These are phyloP conservation scores for Phytophthora litchii DNA, from an alignment of 352 stramenopile species.

Conservation along the genomic window DNA sequence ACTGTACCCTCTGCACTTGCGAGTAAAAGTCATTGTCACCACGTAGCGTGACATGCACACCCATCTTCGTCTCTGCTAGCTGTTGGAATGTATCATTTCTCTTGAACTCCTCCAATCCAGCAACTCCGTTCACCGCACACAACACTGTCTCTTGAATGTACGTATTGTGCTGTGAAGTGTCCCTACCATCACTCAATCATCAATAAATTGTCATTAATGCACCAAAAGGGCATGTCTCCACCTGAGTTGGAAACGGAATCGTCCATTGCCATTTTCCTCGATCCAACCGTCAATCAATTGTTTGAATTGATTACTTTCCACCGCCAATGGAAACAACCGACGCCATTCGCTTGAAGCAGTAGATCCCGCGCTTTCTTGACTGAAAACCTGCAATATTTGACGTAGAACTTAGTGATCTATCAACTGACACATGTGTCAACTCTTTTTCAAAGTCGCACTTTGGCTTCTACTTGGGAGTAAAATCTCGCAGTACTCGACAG, in stretches of 20 bases:
- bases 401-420: not conserved
- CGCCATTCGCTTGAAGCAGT: slow-evolving; percentile 10
- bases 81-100: slow-evolving; percentile 31
- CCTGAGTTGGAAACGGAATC: slow-evolving; percentile 43
- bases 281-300: slow-evolving; percentile 54
- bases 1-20: slow-evolving; percentile 67
- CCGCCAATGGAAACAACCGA: slow-evolving; percentile 41
- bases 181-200: slow-evolving; percentile 19
- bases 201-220: not conserved
- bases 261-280: slow-evolving; percentile 16
- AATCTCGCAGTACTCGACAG: slow-evolving; percentile 93
- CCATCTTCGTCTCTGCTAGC: slow-evolving; percentile 20
- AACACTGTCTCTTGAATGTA: slow-evolving; percentile 94
- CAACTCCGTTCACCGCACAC: slow-evolving; percentile 65
- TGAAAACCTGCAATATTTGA: slow-evolving; percentile 12
- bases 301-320: slow-evolving; percentile 93
- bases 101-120: slow-evolving; percentile 38
- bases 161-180: slow-evolving; percentile 66
- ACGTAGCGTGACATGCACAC: slow-evolving; percentile 82
- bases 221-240: slow-evolving; percentile 13
- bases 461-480: slow-evolving; percentile 76
- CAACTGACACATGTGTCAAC: slow-evolving; percentile 6
- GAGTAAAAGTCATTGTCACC: slow-evolving; percentile 99
- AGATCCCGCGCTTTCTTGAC: not conserved
- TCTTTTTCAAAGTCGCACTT: slow-evolving; percentile 10